Base-by-base conservation (phyloP, 352 stramenopile genomes). In the Pythium guiyangense region DNA sequence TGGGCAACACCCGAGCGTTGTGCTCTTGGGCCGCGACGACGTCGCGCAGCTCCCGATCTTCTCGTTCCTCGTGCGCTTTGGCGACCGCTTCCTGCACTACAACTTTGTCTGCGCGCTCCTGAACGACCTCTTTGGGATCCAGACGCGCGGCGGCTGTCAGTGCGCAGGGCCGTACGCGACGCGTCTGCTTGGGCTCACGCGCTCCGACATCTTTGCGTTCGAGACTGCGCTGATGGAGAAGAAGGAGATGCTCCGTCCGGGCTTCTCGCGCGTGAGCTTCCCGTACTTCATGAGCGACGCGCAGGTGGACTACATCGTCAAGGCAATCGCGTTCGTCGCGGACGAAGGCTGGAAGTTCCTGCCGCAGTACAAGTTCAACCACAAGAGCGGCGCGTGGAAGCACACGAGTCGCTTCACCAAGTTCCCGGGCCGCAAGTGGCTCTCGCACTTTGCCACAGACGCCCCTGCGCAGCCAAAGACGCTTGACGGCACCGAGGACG, bases 81-180 rank as follows among this genome's bases (percentile, higher is more conserved):
- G 80, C 0, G 67, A 83, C 29, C 60, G 88, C 17, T 98, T 98
- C 68, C 67, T 99, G 40, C 97, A 99, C 69, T 99, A 97, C 75
- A 98, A 99, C 66, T 99, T 98, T 57, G 96, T 99, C 14, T 98
- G 90, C 56, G 93, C 95, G 20, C 70, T 99, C 49, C 71, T 99
- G 3, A 99, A 99, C 64, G 97, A 99, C 74, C 62, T 99, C 5
- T 99, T 99, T 70, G 97, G 97, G 4, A 88, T 99, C 25, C 97
- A 79, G 43, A 73, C 65, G 5, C 60, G 73, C 20, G 73, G 73
- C 20, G 73, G 70, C 2, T 75, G 69, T 96, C 86, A 86, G 64
- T 63, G 78, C 90, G 94, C 96, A 15, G 96, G 96, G n/a, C 96
- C 94, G 0, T 99, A 98, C 60, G 93, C 83, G 4, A 86, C 96